Percentiles rank a stretch among this genome's conserved stretches.
Evolutionary conservation across 164 flowering plant genomes (phyloP).

Genomic region (Santalum album): DNA sequence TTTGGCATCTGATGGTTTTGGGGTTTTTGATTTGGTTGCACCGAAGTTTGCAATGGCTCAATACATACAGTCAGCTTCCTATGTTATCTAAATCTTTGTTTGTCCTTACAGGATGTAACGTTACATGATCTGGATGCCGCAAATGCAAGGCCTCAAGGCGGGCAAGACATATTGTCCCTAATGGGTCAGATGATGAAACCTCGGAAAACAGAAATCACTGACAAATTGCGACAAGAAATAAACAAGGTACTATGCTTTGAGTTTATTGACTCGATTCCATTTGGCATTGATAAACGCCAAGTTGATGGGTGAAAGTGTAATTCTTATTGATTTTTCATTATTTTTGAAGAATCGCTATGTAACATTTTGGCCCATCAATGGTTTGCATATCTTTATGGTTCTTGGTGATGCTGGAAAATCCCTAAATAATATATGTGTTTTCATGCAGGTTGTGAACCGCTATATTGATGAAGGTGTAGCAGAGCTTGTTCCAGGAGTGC

Average conservation of each 20-base stretch:
- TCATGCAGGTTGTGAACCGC: slow-evolving; percentile 74
- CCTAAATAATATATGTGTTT: background rate
- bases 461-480: slow-evolving; percentile 92
- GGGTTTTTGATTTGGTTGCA: no score
- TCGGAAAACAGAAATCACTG: slow-evolving; percentile 87
- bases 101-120: background rate
- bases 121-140: slow-evolving; percentile 6
- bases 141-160: slow-evolving; percentile 6
- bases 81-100: no score
- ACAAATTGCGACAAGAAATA: slow-evolving; percentile 86
- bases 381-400: no score
- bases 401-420: no score
- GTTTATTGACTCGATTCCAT: background rate
- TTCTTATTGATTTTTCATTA: no score
- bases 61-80: no score
- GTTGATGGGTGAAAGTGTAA: background rate
- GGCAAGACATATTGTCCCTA: slow-evolving; percentile 3
- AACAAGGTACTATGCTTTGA: slow-evolving; percentile 49
- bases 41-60: no score
- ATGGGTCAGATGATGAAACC: slow-evolving; percentile 7
- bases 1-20: no score
- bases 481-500: slow-evolving; percentile 97
- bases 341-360: no score
- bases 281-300: no score
- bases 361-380: no score